Evolutionary conservation across 768 basidiomycete genomes (phyloP), one percentile per base, ranked within the genome.

Genomic region (Cystofilobasidium macerans): DNA sequence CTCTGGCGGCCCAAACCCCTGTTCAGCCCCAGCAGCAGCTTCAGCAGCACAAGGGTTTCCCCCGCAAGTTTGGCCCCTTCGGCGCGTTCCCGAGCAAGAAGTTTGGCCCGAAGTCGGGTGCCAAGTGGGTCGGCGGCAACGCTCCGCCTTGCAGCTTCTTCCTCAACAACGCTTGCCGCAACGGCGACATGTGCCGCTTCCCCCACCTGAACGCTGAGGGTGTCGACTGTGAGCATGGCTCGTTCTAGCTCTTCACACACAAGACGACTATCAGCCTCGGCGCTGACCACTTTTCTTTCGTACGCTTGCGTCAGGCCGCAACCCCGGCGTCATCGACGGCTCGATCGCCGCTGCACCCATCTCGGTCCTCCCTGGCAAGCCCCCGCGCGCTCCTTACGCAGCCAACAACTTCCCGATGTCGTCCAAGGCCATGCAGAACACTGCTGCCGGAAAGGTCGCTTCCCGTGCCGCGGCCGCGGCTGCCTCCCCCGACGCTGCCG

Each of bases 291-390:
- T n/a, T 26, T 42, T 4, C 58, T 40, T n/a, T n/a, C 28, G 4
- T n/a, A 32, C 64, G 33, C n/a, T 32, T 18, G n/a, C 35, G 1
- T n/a, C 61, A 72, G 74, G 69, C 58, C 72, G 76, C 45, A 72
- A 75, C 65, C 76, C 76, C 14, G 76, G 76, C 42, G 72, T 77
- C 22, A 71, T 77, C 45, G 69, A 72, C 32, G 76, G 76, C 16
- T 60, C 72, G 26, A 66, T 77, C 40, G 64, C 74, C 11, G 71
- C 76, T 22, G 67, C 73, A 20, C 73, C 75, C 13, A 65, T 75
- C 28, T 67, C 65, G 40, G 47, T 48, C 32, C 36, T 56, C 9
- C 48, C 35, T 26, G 45, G 47, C 51, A 67, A 67, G 65, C 40
- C 65, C 35, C 22, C 62, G 20, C 62, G 62, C 28, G 38, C 53